phyloP scores from a whole-genome alignment of 2,329 filamentous ascomycete species.

The Byssoonygena ceratinophila region DNA sequence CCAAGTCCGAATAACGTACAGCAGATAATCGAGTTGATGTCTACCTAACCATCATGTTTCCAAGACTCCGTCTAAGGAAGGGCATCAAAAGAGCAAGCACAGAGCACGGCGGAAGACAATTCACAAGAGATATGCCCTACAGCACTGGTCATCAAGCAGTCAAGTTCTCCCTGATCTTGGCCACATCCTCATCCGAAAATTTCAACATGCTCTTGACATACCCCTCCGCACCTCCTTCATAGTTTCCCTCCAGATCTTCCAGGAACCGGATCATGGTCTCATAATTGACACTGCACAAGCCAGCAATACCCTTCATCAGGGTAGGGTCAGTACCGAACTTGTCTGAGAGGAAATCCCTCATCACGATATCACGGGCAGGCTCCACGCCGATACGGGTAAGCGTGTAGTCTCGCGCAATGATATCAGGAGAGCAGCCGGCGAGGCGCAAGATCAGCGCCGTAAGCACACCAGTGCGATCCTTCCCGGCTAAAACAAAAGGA shows the following conservation, averaged over 20 bases:
- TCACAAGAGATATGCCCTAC: no score
- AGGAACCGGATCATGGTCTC: constrained; percentile 45
- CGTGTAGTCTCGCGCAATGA: constrained; percentile 36
- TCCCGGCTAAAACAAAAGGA: constrained; percentile 38
- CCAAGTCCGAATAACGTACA: no score
- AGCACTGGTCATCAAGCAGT: no score
- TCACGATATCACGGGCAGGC: constrained; percentile 43
- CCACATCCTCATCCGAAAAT: constrained; percentile 46
- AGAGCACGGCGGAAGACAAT: no score
- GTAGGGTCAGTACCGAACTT: constrained; percentile 34
- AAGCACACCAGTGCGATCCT: constrained; percentile 64
- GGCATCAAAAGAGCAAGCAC: no score
- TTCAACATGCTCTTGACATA: constrained; percentile 52
- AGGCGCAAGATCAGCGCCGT: constrained; percentile 55
- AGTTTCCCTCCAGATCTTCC: constrained; percentile 47
- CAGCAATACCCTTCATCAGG: constrained; percentile 35
- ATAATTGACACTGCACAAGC: constrained; percentile 14
- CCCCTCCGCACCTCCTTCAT: constrained; percentile 49
- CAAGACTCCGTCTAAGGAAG: no score
- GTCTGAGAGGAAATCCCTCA: constrained; percentile 36
- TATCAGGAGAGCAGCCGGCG: constrained; percentile 49
- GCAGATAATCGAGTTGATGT: no score
- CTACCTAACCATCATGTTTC: neutral
- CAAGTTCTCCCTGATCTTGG: constrained; percentile 39
- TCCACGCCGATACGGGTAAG: constrained; percentile 25